These are phyloP conservation scores for Protostelium mycophagum DNA, from an alignment of 78 protist genomes.

Conservation along the genomic window DNA sequence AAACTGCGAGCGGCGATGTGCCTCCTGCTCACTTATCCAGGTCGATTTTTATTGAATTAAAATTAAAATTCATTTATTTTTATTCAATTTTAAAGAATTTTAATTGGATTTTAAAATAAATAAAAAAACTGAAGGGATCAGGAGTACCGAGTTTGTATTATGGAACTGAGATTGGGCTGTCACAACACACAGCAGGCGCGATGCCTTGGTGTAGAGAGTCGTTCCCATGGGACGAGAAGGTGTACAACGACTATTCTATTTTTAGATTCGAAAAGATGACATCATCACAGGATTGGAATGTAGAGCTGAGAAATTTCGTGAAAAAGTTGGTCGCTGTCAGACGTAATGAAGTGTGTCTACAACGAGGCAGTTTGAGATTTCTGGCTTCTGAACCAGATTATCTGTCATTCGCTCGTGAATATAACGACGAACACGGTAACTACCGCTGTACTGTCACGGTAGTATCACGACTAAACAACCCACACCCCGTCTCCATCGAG, in stretches of 20 bases:
- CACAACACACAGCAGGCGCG: background rate
- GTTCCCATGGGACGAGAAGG: background rate
- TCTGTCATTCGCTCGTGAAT: background rate
- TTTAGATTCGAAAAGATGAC: no score
- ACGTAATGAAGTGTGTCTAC: background rate
- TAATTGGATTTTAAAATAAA: no score
- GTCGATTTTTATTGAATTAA: background rate
- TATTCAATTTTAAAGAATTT: no score
- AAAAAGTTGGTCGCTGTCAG: background rate
- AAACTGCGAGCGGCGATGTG: background rate
- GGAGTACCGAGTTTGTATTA: background rate
- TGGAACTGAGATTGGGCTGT: background rate
- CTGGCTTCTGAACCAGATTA: background rate
- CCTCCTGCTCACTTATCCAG: background rate
- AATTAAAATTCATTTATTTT: background rate
- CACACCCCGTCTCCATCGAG: no score
- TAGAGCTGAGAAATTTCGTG: background rate
- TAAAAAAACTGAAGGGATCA: background rate
- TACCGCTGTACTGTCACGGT: background rate
- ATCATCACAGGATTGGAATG: background rate
- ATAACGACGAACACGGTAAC: background rate
- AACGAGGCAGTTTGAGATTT: background rate
- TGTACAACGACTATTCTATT: background rate
- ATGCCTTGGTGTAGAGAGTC: slow-evolving; percentile 1
- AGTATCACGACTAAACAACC: no score